A percentile compares a stretch with the other conserved stretches of the same genome.
These are phyloP conservation scores for Candida methanosorbosa DNA, from an alignment of 805 yeast species.

Conservation along the genomic window DNA sequence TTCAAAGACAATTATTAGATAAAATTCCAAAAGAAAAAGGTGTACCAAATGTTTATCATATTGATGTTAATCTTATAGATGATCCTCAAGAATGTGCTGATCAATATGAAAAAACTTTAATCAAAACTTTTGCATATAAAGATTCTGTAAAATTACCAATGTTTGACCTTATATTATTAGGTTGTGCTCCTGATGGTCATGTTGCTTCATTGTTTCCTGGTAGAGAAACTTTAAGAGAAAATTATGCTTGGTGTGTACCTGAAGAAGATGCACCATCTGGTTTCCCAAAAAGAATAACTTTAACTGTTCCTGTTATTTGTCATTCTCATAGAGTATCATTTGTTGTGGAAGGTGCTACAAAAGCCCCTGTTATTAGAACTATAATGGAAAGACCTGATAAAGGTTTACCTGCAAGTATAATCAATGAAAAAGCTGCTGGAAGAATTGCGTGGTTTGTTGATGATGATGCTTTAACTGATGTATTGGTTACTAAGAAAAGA, in stretches of 20 bases:
- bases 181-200: conserved; percentile 99
- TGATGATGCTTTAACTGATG: conserved; percentile 81
- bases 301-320: conserved; percentile 90
- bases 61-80: conserved; percentile 63
- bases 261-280: conserved; percentile 88
- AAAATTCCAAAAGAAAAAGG: conserved; percentile 39
- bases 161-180: conserved; percentile 84
- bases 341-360: conserved; percentile 93
- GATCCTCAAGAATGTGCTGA: conserved; percentile 95
- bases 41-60: conserved; percentile 71
- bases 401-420: conserved; percentile 89
- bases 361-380: conserved; percentile 84
- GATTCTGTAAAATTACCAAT: conserved; percentile 93
- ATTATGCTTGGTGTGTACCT: conserved; percentile 91
- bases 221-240: conserved; percentile 81
- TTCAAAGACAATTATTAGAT: conserved; percentile 77
- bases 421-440: conserved; percentile 95
- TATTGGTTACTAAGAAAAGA: conserved; percentile 62
- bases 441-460: conserved; percentile 97
- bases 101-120: conserved; percentile 75
- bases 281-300: conserved; percentile 76
- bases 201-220: conserved; percentile 94
- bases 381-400: conserved; percentile 97
- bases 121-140: conserved; percentile 88
- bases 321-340: conserved; percentile 89